Percentiles rank a stretch among this genome's conserved stretches.
These are phyloP conservation scores for Cetraspora pellucida DNA, from an alignment of 192 early-diverging fungal genomes.

Conservation along the genomic window DNA sequence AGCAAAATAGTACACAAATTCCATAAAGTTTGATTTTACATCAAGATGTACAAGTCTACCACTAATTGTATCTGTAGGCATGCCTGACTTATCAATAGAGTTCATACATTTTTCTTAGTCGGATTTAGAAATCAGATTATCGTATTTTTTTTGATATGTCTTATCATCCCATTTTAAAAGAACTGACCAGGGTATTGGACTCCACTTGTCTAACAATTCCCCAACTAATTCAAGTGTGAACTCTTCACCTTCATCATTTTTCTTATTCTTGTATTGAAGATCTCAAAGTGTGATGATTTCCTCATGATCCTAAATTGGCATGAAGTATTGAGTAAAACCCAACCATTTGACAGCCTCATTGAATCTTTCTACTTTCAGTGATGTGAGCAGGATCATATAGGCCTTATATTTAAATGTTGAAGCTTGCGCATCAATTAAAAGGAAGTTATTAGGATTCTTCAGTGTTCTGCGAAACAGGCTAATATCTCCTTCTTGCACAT, in stretches of 20 bases:
- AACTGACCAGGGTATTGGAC: constrained; percentile 7
- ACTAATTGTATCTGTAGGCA: not conserved
- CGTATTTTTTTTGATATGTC: constrained; percentile 16
- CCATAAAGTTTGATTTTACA: not conserved
- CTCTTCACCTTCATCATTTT: not conserved
- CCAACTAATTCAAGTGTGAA: constrained; percentile 13
- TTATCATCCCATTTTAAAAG: constrained; percentile 20
- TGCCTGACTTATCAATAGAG: constrained; percentile 22
- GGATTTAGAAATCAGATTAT: not conserved
- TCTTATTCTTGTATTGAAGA: constrained; percentile 13
- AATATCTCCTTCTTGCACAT: constrained; percentile 13
- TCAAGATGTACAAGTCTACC: constrained; percentile 12
- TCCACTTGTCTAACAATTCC: not conserved
- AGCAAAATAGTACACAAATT: not conserved
- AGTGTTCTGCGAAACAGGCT: not conserved
- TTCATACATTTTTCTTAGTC: not conserved
- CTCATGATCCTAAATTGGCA: constrained; percentile 23
- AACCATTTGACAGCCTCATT: not conserved
- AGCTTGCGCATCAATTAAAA: constrained; percentile 3
- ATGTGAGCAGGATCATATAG: constrained; percentile 21
- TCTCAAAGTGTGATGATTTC: constrained; percentile 19
- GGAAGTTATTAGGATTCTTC: not conserved
- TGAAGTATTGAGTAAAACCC: constrained; percentile 24
- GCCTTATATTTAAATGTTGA: no score
- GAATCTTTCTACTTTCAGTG: constrained; percentile 10